These are phyloP conservation scores for Microthlaspi erraticum DNA, from an alignment of 345 rosid species.

Conservation along the genomic window DNA sequence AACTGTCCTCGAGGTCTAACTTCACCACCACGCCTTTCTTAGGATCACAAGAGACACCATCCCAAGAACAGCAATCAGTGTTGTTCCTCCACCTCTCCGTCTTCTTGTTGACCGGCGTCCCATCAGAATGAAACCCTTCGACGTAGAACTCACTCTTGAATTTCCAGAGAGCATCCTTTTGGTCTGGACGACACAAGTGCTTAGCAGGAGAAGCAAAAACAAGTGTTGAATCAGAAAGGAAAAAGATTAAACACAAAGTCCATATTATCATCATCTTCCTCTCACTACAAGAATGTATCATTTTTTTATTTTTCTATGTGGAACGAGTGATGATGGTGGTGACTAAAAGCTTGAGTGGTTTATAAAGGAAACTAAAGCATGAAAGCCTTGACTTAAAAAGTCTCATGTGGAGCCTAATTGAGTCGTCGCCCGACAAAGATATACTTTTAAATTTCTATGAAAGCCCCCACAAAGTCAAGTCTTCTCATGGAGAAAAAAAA, in stretches of 20 bases:
- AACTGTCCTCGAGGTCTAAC: no score
- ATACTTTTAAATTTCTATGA: no score
- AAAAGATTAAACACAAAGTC: conserved; percentile 7
- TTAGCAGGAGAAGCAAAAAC: background rate
- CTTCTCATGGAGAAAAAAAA: no score
- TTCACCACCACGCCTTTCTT: no score
- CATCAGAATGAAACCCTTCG: background rate
- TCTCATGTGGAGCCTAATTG: no score
- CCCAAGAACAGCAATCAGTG: conserved; percentile 33
- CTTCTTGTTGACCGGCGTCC: background rate
- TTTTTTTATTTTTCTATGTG: background rate
- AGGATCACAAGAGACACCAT: no score
- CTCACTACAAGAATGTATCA: background rate
- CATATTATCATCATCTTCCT: background rate
- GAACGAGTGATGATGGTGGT: no score
- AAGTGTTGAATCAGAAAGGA: background rate
- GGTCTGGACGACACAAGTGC: conserved; percentile 23
- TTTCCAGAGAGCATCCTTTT: conserved; percentile 28
- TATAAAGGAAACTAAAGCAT: no score
- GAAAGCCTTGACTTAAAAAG: no score
- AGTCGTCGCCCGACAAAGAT: no score
- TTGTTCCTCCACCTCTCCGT: conserved; percentile 1
- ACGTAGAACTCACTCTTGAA: conserved; percentile 27
- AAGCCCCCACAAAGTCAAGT: no score
- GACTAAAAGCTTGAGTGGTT: no score